Evolutionary conservation across 1,284 basidiomycete species (phyloP).

Genomic region (Rhodotorula sp.): DNA sequence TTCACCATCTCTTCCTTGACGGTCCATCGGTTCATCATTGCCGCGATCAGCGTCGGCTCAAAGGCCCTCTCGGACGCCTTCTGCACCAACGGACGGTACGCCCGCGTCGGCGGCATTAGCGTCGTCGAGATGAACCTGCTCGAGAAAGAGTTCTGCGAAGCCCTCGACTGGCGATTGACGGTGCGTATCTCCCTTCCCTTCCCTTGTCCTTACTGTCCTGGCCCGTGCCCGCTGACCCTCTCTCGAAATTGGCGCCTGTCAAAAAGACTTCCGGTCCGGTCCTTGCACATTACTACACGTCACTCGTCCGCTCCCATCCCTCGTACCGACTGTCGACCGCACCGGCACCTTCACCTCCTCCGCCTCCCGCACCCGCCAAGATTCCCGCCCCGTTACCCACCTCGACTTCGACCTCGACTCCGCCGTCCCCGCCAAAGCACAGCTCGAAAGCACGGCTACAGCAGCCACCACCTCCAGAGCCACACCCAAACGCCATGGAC

Average conservation of each 20-base stretch:
- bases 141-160: conserved; percentile 83
- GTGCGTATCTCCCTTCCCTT: conserved; percentile 58
- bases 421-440: not conserved
- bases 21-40: conserved; percentile 91
- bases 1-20: conserved; percentile 92
- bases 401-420: not conserved
- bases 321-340: conserved; percentile 32
- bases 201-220: not conserved
- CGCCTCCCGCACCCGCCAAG: not conserved
- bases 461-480: no score
- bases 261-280: conserved; percentile 43
- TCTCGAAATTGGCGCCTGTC: no score
- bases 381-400: not conserved
- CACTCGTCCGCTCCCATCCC: conserved; percentile 43
- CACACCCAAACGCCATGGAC: no score
- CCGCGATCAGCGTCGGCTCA: conserved; percentile 78
- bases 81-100: conserved; percentile 87
- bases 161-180: conserved; percentile 87
- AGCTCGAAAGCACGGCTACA: no score
- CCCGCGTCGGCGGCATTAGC: conserved; percentile 89
- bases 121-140: conserved; percentile 84
- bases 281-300: conserved; percentile 45
- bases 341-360: conserved; percentile 3
- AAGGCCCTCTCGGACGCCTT: conserved; percentile 92
- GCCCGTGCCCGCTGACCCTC: not conserved